Evolutionary conservation across 2,329 filamentous ascomycete genomes (phyloP).

Genomic region (Fusarium marasasianum): DNA sequence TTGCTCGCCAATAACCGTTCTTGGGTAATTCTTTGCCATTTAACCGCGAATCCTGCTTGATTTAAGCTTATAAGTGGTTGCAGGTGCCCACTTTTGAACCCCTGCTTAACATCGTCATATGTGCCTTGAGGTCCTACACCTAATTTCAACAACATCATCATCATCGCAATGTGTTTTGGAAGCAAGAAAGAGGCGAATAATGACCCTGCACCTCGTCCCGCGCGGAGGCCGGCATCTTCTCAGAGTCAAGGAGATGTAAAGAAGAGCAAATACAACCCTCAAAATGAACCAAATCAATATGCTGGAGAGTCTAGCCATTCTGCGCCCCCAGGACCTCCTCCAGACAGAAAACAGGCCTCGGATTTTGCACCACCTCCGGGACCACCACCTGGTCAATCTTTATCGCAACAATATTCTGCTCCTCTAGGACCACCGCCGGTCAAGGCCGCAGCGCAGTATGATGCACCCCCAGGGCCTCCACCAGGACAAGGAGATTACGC

Average conservation of each 20-base stretch:
- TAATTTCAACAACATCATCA: neutral
- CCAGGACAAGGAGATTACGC: constrained; percentile 39
- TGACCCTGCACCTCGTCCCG: constrained; percentile 54
- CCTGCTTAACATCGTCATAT: constrained; percentile 24
- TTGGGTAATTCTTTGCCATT: neutral
- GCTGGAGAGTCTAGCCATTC: constrained; percentile 31
- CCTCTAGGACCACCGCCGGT: constrained; percentile 47
- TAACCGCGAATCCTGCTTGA: neutral
- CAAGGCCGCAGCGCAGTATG: constrained; percentile 18
- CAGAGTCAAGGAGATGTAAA: constrained; percentile 44
- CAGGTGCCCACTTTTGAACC: constrained; percentile 21
- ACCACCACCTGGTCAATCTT: constrained; percentile 35
- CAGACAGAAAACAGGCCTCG: constrained; percentile 20
- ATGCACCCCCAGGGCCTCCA: constrained; percentile 46
- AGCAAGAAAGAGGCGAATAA: constrained; percentile 52
- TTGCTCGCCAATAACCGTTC: neutral
- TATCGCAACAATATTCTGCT: constrained; percentile 37
- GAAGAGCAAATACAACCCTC: constrained; percentile 40
- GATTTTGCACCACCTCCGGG: constrained; percentile 46
- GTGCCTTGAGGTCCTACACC: neutral
- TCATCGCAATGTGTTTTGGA: constrained; percentile 59
- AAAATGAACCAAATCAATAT: constrained; percentile 34
- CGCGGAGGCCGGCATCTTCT: constrained; percentile 40
- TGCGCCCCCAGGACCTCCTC: constrained; percentile 34
- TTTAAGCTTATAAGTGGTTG: constrained; percentile 30